These are phyloP conservation scores for Beauveria scarabaeidicola DNA, from an alignment of 2,329 filamentous ascomycete species.

Conservation along the genomic window DNA sequence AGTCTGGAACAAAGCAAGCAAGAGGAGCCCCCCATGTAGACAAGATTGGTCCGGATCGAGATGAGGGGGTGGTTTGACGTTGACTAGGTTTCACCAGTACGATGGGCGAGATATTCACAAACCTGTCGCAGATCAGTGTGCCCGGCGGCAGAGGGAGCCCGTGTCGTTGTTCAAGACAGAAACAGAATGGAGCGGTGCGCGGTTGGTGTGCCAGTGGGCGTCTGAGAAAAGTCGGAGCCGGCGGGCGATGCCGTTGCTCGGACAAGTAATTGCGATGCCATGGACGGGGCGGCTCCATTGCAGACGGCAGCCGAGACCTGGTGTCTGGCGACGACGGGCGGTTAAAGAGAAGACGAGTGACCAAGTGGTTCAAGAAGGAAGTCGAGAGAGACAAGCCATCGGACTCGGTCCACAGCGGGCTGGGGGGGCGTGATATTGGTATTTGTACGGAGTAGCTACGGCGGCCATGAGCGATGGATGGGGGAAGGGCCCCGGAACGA, in stretches of 20 bases:
- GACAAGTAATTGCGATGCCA: not conserved
- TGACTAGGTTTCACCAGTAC: not conserved
- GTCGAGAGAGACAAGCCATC: too few relatives aligned
- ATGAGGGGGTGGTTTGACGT: not conserved
- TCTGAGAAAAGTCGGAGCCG: not conserved
- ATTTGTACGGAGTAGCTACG: too few relatives aligned
- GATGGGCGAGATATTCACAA: not conserved
- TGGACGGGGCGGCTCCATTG: slow-evolving; percentile 1
- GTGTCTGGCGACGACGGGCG: not conserved
- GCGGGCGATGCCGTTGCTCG: not conserved
- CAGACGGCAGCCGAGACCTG: not conserved
- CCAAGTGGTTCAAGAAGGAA: too few relatives aligned
- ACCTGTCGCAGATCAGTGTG: not conserved
- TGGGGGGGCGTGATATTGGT: too few relatives aligned
- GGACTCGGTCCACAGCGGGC: too few relatives aligned
- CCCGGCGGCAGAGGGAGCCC: too few relatives aligned
- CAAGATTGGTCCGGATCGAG: not conserved
- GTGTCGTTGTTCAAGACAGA: too few relatives aligned
- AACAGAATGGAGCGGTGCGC: too few relatives aligned
- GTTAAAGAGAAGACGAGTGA: too few relatives aligned
- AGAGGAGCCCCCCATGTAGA: not conserved
- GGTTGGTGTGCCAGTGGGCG: not conserved
- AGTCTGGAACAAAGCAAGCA: not conserved
- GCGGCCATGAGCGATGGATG: too few relatives aligned
- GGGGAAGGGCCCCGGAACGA: too few relatives aligned